Percentiles rank a stretch among this genome's conserved stretches.
These are phyloP conservation scores for Helminthosporium solani DNA, from an alignment of 2,329 filamentous ascomycete species.

Conservation along the genomic window DNA sequence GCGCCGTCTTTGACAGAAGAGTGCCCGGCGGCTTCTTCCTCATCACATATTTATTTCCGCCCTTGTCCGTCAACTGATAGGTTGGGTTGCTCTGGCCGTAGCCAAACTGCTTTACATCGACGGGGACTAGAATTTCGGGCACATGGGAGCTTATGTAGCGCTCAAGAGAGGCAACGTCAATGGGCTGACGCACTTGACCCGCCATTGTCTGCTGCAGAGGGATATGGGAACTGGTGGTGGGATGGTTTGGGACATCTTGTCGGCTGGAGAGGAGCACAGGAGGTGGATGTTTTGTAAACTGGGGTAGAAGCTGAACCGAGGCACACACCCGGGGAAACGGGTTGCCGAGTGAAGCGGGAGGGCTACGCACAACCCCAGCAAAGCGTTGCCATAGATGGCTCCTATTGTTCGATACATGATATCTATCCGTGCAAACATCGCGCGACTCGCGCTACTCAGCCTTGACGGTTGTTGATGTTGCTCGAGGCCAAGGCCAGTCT, in stretches of 20 bases:
- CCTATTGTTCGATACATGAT: too few relatives aligned
- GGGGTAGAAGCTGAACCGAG: not conserved
- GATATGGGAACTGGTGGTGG: not conserved
- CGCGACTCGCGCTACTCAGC: too few relatives aligned
- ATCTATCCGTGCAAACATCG: too few relatives aligned
- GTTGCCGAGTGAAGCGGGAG: not conserved
- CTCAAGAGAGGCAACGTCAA: conserved; percentile 78
- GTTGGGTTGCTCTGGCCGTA: conserved; percentile 98
- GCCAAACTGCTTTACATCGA: conserved; percentile 94
- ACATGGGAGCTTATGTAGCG: conserved; percentile 75
- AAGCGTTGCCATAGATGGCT: too few relatives aligned
- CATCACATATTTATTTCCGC: conserved; percentile 76
- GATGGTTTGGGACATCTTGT: not conserved
- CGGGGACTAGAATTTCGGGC: conserved; percentile 77
- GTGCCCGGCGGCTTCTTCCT: conserved; percentile 97
- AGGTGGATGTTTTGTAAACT: not conserved
- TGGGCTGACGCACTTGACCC: conserved; percentile 83
- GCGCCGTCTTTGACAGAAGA: conserved; percentile 82
- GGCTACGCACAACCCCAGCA: not conserved
- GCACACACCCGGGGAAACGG: not conserved
- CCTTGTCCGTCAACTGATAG: conserved; percentile 78
- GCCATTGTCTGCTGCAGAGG: conserved; percentile 60
- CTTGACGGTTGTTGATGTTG: too few relatives aligned
- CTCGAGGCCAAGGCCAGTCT: too few relatives aligned
- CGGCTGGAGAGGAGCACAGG: not conserved